Evolutionary conservation across 2,329 filamentous ascomycete species (phyloP).

Genomic region (Nigrograna mackinnonii): DNA sequence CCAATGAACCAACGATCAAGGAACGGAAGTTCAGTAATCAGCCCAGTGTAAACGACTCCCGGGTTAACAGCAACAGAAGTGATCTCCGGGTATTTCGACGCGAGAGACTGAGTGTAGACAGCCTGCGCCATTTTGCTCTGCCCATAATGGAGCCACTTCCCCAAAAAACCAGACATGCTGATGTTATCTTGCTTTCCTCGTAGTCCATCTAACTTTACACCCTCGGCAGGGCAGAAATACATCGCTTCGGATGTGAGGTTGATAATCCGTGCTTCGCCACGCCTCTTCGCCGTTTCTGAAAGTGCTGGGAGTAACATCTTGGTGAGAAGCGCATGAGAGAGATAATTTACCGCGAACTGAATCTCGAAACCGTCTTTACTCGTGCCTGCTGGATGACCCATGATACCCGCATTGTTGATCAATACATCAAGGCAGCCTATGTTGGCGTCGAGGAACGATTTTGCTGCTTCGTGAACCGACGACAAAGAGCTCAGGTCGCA

Average conservation of each 20-base stretch:
- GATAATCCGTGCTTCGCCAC: slow-evolving; percentile 46
- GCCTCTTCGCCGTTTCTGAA: no score
- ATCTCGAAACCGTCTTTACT: slow-evolving; percentile 50
- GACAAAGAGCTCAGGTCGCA: slow-evolving; percentile 2
- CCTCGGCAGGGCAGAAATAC: no score
- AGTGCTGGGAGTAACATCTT: slow-evolving; percentile 45
- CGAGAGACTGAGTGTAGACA: slow-evolving; percentile 44
- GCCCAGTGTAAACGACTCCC: slow-evolving; percentile 44
- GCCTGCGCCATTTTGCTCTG: slow-evolving; percentile 49
- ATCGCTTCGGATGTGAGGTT: slow-evolving; percentile 3
- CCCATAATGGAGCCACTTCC: neutral
- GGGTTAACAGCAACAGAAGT: slow-evolving; percentile 45
- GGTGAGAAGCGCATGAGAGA: slow-evolving; percentile 47
- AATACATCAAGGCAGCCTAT: slow-evolving; percentile 18
- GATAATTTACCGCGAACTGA: slow-evolving; percentile 51
- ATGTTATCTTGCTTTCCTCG: neutral
- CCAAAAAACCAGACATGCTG: neutral
- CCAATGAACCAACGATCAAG: slow-evolving; percentile 37
- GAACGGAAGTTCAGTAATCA: slow-evolving; percentile 22
- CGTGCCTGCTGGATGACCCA: slow-evolving; percentile 16
- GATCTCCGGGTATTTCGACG: slow-evolving; percentile 44
- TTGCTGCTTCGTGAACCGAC: neutral
- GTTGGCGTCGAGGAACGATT: neutral
- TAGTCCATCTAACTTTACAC: no score
- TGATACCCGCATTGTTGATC: slow-evolving; percentile 45